Evolutionary conservation across 78 protist species (phyloP).

Genomic region (Anaeramoeba flamelloides): DNA sequence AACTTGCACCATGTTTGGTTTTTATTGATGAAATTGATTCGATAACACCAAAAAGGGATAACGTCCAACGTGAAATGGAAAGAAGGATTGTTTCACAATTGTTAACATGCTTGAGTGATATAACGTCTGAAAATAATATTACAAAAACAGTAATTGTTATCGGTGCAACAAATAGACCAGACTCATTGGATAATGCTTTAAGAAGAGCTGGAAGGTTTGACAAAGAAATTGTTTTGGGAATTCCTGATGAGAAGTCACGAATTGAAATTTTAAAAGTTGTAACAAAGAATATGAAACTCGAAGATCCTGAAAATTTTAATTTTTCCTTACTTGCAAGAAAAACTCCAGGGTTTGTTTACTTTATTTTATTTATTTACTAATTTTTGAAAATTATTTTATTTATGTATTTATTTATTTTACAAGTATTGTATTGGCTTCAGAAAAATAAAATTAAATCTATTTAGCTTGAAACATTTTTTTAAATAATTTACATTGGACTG

Average conservation of each 20-base stretch:
- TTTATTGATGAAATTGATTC: not conserved
- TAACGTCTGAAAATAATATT: not conserved
- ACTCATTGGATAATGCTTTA: slow-evolving; percentile 80
- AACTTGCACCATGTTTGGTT: not conserved
- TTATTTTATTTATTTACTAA: too few species aligned
- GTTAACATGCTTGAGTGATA: not conserved
- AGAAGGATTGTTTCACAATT: not conserved
- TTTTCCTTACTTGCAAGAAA: not conserved
- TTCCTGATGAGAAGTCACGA: not conserved
- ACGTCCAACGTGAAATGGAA: not conserved
- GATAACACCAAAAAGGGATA: not conserved
- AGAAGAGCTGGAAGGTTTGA: slow-evolving; percentile 93
- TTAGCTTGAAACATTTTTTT: too few species aligned
- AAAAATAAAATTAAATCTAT: too few species aligned
- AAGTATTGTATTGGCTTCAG: too few species aligned
- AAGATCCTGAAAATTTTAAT: not conserved
- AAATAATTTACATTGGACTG: too few species aligned
- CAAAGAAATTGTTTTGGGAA: slow-evolving; percentile 41
- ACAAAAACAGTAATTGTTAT: slow-evolving; percentile 53
- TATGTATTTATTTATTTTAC: too few species aligned
- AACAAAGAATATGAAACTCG: not conserved
- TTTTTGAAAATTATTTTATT: too few species aligned
- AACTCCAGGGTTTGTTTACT: not conserved
- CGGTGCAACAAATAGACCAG: slow-evolving; percentile 90
- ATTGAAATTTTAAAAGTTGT: not conserved